These are phyloP conservation scores for Coniochaeta pulveracea DNA, from an alignment of 2,329 filamentous ascomycete genomes.

Conservation along the genomic window DNA sequence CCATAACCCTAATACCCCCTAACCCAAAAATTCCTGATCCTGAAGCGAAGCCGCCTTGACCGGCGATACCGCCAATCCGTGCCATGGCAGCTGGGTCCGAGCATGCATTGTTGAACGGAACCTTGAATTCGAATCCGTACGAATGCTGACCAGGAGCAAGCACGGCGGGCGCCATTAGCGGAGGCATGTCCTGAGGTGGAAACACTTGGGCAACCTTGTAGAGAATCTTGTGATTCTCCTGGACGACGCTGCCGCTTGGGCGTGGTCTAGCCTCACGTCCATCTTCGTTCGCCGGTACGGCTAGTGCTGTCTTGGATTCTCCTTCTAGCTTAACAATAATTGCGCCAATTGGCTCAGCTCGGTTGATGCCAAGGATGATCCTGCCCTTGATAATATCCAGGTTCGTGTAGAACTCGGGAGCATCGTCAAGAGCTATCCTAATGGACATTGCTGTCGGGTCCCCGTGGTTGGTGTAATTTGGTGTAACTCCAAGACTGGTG, in stretches of 20 bases:
- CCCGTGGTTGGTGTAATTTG: too few relatives aligned
- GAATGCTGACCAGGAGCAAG: conserved; percentile 60
- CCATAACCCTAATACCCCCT: conserved; percentile 47
- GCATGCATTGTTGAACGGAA: conserved; percentile 68
- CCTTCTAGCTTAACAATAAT: conserved; percentile 78
- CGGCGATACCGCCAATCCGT: conserved; percentile 39
- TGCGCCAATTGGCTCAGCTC: conserved; percentile 58
- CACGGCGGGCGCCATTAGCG: conserved; percentile 30
- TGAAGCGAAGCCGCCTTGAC: conserved; percentile 37
- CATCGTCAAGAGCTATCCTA: conserved; percentile 53
- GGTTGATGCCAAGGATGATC: conserved; percentile 44
- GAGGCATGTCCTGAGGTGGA: conserved; percentile 40
- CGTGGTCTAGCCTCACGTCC: conserved; percentile 23
- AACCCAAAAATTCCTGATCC: conserved; percentile 33
- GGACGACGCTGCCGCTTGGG: conserved; percentile 28
- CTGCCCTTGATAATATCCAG: conserved; percentile 61
- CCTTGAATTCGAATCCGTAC: conserved; percentile 70
- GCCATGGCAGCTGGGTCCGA: conserved; percentile 40
- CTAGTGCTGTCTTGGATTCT: conserved; percentile 58
- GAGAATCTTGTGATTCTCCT: conserved; percentile 60
- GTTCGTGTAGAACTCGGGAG: conserved; percentile 67
- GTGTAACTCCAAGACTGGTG: too few relatives aligned
- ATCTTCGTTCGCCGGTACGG: conserved; percentile 30
- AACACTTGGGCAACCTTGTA: conserved; percentile 67
- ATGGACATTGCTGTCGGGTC: conserved; percentile 51